phyloP scores from a whole-genome alignment of 371 early-diverging fungal species.

The Mucor lusitanicus region DNA sequence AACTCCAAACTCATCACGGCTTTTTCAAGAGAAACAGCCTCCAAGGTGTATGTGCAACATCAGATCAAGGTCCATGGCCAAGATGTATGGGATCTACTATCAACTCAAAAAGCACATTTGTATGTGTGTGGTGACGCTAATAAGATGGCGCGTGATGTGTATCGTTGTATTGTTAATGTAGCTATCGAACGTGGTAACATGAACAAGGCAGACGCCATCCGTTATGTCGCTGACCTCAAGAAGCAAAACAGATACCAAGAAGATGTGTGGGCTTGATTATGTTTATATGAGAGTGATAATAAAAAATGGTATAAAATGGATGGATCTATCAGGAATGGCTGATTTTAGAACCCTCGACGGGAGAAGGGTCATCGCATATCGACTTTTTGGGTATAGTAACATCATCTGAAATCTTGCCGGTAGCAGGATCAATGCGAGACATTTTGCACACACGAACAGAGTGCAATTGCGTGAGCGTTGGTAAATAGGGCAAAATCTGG shows the following conservation, averaged over 20 bases:
- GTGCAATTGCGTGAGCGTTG: slow-evolving; percentile 21
- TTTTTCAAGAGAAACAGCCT: slow-evolving; percentile 77
- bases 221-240: slow-evolving; percentile 83
- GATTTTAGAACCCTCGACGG: slow-evolving; percentile 8
- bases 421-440: slow-evolving; percentile 47
- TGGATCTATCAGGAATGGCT: not conserved
- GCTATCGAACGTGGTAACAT: slow-evolving; percentile 70
- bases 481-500: slow-evolving; percentile 37
- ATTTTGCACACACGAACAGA: slow-evolving; percentile 48
- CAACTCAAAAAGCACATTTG: slow-evolving; percentile 67
- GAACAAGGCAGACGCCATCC: slow-evolving; percentile 68
- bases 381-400: slow-evolving; percentile 29
- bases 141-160: slow-evolving; percentile 94
- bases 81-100: slow-evolving; percentile 75
- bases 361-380: slow-evolving; percentile 37
- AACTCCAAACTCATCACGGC: slow-evolving; percentile 76
- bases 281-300: not conserved
- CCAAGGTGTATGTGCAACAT: slow-evolving; percentile 92
- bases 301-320: not conserved
- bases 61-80: slow-evolving; percentile 63
- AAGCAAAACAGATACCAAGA: slow-evolving; percentile 86
- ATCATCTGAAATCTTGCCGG: slow-evolving; percentile 37
- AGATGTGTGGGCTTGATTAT: slow-evolving; percentile 87
- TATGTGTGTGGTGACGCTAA: slow-evolving; percentile 97
- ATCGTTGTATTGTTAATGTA: slow-evolving; percentile 66